phyloP scores from a whole-genome alignment of 2,329 filamentous ascomycete genomes.

The Mycosphaerella sp. region DNA sequence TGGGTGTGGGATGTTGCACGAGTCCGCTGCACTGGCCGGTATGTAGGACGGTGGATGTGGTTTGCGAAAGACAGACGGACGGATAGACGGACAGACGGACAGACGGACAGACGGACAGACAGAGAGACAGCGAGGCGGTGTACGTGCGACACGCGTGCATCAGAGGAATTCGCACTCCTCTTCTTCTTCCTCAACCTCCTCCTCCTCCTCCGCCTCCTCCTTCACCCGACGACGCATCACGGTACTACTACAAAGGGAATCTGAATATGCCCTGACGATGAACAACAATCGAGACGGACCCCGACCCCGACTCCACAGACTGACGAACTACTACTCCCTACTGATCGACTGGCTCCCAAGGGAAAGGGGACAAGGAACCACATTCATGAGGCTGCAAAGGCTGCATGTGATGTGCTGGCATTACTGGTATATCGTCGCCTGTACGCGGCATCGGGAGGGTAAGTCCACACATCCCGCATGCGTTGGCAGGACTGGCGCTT shows the following conservation, averaged over 20 bases:
- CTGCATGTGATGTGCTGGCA: constrained; percentile 21
- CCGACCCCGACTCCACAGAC: too few relatives aligned
- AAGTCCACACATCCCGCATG: constrained; percentile 8
- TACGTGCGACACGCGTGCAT: background rate
- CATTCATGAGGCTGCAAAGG: constrained; percentile 12
- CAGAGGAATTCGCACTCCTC: too few relatives aligned
- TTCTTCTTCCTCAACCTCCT: too few relatives aligned
- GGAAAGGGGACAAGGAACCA: background rate
- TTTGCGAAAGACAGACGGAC: background rate
- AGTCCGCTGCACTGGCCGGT: background rate
- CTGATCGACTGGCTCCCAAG: background rate
- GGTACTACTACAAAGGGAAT: too few relatives aligned
- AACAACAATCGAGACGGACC: too few relatives aligned
- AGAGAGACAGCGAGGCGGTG: background rate
- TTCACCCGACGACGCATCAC: too few relatives aligned
- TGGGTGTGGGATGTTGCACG: background rate
- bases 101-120: background rate
- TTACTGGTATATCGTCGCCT: constrained; percentile 9
- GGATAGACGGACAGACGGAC: too few relatives aligned
- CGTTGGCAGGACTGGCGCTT: constrained; percentile 10
- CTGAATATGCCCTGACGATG: too few relatives aligned
- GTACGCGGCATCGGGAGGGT: background rate
- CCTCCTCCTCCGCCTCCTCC: too few relatives aligned
- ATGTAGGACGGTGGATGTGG: background rate
- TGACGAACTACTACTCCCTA: background rate